These are phyloP conservation scores for Epichloe aotearoae DNA, from an alignment of 2,329 filamentous ascomycete genomes.

Conservation along the genomic window DNA sequence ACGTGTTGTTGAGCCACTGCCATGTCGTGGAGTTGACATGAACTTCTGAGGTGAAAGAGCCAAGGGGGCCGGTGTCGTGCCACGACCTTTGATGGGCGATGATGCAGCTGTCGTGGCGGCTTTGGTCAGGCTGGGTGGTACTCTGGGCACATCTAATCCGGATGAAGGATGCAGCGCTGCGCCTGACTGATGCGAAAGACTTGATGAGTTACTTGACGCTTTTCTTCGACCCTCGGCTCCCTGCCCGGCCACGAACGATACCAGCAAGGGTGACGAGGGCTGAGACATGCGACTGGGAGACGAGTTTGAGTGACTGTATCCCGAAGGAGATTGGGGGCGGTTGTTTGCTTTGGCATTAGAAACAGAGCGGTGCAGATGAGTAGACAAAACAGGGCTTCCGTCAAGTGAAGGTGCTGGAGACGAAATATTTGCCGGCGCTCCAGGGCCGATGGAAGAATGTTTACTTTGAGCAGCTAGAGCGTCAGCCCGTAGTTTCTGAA, in stretches of 20 bases:
- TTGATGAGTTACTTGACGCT: slow-evolving; percentile 80
- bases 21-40: slow-evolving; percentile 45
- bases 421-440: slow-evolving; percentile 25
- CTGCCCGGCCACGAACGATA: slow-evolving; percentile 84
- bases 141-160: slow-evolving; percentile 59
- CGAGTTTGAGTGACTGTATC: slow-evolving; percentile 64
- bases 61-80: slow-evolving; percentile 34
- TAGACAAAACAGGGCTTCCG: slow-evolving; percentile 70
- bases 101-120: slow-evolving; percentile 40
- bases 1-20: slow-evolving; percentile 49
- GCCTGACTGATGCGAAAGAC: slow-evolving; percentile 61
- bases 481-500: slow-evolving; percentile 87
- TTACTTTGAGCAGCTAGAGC: slow-evolving; percentile 60
- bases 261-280: slow-evolving; percentile 63
- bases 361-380: slow-evolving; percentile 66
- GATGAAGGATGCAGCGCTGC: slow-evolving; percentile 56
- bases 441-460: slow-evolving; percentile 30
- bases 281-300: slow-evolving; percentile 73
- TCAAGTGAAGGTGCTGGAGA: slow-evolving; percentile 63
- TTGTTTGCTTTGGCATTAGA: slow-evolving; percentile 69
- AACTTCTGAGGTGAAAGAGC: slow-evolving; percentile 51
- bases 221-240: slow-evolving; percentile 70
- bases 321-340: slow-evolving; percentile 76
- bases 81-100: slow-evolving; percentile 44
- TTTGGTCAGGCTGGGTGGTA: slow-evolving; percentile 46